These are phyloP conservation scores for Fomitopsis schrenkii DNA, from an alignment of 1,284 basidiomycete species.

Conservation along the genomic window DNA sequence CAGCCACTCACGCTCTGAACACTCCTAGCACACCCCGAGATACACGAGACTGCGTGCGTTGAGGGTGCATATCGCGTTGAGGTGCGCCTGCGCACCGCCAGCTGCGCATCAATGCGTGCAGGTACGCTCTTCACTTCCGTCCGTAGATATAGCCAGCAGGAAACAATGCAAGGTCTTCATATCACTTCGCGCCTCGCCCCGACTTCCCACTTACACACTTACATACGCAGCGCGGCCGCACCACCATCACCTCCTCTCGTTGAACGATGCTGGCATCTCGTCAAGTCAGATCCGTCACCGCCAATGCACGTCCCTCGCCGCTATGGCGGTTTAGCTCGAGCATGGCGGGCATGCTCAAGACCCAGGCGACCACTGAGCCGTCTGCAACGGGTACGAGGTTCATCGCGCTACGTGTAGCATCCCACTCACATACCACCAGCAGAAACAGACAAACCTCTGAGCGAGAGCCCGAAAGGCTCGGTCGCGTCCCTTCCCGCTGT, in stretches of 20 bases:
- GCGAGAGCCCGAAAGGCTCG: background rate
- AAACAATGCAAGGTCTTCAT: background rate
- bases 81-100: background rate
- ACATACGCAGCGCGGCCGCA: background rate
- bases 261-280: background rate
- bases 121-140: background rate
- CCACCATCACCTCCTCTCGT: background rate
- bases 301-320: background rate
- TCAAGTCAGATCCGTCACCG: background rate
- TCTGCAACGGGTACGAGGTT: background rate
- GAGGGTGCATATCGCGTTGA: background rate
- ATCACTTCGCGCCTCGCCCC: background rate
- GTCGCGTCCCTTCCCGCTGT: background rate
- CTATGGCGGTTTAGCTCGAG: conserved; percentile 1
- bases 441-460: conserved; percentile 1
- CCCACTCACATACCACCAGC: background rate
- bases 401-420: background rate
- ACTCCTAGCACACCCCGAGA: background rate
- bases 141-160: conserved; percentile 1
- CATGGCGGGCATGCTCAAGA: conserved; percentile 1
- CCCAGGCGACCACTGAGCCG: background rate
- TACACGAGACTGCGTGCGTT: background rate
- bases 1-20: background rate
- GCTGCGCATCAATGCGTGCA: background rate
- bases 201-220: too few species aligned